Base-by-base conservation (phyloP, 2,329 filamentous ascomycete genomes). In the Pseudocercospora musae region DNA sequence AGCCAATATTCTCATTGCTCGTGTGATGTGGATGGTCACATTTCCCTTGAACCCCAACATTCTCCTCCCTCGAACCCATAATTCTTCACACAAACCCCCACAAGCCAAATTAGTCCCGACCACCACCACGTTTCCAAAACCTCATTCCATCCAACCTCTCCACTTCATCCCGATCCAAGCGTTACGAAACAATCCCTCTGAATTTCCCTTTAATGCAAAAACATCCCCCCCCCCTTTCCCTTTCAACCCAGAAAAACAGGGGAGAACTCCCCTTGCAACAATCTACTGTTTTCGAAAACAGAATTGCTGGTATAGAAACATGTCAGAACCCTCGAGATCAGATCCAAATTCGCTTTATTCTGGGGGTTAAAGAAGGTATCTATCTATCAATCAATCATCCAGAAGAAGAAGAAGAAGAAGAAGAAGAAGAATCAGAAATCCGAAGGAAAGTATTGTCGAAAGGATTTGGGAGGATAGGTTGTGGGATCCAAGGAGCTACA, bases 391-490 rank as follows among this genome's bases (percentile, higher is more conserved):
- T n/a, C n/a, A n/a, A 59, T 56, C 20, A 62, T 50, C 27, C 48
- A 48, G 31, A 62, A n/a, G n/a, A n/a, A n/a, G n/a, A n/a, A n/a
- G n/a, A n/a, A n/a, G n/a, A n/a, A n/a, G n/a, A n/a, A n/a, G n/a
- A n/a, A n/a, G n/a, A n/a, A n/a, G n/a, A n/a, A n/a, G n/a, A n/a
- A n/a, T n/a, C n/a, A 27, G 18, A 62, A 40, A 40, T 62, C 60
- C 4, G 55, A 27, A 18, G 60, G 60, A 18, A 62, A 18, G 25
- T 57, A 31, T 29, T 57, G 53, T 5, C 57, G 44, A 50, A 50
- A 23, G 31, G 15, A 20, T 49, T 18, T 18, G 20, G 21, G 42
- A 48, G 25, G 13, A 21, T 50, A 25, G 57, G 46, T 46, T 46
- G 8, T 15, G 31, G 31, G 31, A 33, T 13, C 31, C 31, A 33